These are phyloP conservation scores for Salvia miltiorrhiza DNA, from an alignment of 257 asterid genomes.

Conservation along the genomic window DNA sequence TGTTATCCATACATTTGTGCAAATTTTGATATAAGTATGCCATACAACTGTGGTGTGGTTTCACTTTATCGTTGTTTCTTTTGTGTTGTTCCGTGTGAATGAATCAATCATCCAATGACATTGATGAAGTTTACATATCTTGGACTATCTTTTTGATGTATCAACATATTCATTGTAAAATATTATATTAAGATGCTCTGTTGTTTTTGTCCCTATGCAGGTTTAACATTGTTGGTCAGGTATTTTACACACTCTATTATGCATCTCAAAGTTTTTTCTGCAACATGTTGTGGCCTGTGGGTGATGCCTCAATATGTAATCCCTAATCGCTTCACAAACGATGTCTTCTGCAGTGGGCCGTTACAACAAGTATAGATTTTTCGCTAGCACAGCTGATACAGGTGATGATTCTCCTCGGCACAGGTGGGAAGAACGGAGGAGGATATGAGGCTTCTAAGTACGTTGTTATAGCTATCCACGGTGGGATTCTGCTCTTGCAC, in stretches of 20 bases:
- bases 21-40: not conserved
- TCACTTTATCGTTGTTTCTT: not conserved
- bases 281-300: not conserved
- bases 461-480: conserved; percentile 73
- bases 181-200: not conserved
- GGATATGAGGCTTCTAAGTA: conserved; percentile 87
- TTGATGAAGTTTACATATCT: not conserved
- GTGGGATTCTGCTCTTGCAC: conserved; percentile 63
- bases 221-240: conserved; percentile 99
- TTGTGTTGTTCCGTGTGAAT: not conserved
- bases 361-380: conserved; percentile 82
- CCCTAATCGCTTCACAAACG: conserved; percentile 21
- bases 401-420: conserved; percentile 87
- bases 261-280: conserved; percentile 16
- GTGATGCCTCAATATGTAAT: not conserved
- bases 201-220: conserved; percentile 44
- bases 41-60: not conserved
- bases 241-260: conserved; percentile 24
- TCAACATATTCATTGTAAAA: not conserved
- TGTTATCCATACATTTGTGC: not conserved
- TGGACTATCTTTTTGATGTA: not conserved
- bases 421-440: conserved; percentile 88
- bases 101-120: not conserved
- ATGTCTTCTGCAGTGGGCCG: conserved; percentile 86
- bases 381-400: conserved; percentile 90